These are phyloP conservation scores for Jatropha curcas DNA, from an alignment of 345 rosid genomes.

Conservation along the genomic window DNA sequence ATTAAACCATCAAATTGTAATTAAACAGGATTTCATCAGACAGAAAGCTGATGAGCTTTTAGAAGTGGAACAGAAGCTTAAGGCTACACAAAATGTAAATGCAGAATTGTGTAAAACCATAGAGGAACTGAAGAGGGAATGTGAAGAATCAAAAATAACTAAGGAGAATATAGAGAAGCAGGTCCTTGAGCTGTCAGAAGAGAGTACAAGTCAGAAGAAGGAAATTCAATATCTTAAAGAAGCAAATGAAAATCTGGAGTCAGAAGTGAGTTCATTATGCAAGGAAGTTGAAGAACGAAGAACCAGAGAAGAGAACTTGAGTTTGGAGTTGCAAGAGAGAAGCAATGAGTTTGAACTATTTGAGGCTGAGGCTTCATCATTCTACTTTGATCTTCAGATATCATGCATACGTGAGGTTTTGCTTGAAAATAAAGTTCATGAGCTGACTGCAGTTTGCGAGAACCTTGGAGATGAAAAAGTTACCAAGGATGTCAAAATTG, in stretches of 20 bases:
- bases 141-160: conserved; percentile 44
- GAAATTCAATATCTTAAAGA: conserved; percentile 51
- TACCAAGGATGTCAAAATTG: conserved; percentile 25
- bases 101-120: conserved; percentile 53
- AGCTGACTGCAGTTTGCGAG: conserved; percentile 28
- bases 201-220: conserved; percentile 37
- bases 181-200: conserved; percentile 42
- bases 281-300: conserved; percentile 53
- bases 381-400: conserved; percentile 81
- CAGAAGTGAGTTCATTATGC: conserved; percentile 38
- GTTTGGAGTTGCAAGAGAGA: conserved; percentile 74
- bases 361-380: conserved; percentile 89
- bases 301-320: conserved; percentile 63
- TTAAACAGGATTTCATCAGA: conserved; percentile 53
- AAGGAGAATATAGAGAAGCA: conserved; percentile 46
- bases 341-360: conserved; percentile 77
- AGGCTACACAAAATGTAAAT: conserved; percentile 52
- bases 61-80: conserved; percentile 68
- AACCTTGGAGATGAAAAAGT: conserved; percentile 26
- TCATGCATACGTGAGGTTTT: conserved; percentile 69
- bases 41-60: conserved; percentile 58
- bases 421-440: conserved; percentile 44
- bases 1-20: conserved; percentile 50
- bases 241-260: conserved; percentile 54
- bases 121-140: conserved; percentile 63